Conservation (phyloP, 106 monocot species). For the Triglochin maritima region DNA sequence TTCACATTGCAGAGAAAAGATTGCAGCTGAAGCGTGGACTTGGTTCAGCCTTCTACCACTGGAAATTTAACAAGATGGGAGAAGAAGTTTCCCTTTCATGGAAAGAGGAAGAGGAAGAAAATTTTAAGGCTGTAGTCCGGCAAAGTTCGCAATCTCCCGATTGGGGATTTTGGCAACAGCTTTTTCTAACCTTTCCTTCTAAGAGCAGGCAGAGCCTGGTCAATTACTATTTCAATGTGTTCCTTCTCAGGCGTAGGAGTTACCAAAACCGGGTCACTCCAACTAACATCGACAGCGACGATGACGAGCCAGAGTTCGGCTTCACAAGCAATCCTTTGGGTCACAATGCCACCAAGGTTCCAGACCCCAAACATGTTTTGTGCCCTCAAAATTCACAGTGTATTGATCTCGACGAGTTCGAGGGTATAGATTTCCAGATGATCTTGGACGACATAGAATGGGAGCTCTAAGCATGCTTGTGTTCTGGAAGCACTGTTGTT, state of each 20-base stretch:
- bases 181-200: conserved; percentile 29
- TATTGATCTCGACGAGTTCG: conserved; percentile 37
- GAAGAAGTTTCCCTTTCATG: conserved; percentile 88
- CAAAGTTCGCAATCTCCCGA: conserved; percentile 13
- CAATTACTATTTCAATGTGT: conserved; percentile 94
- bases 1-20: conserved; percentile 77
- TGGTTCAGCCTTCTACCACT: conserved; percentile 42
- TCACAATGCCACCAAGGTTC: conserved; percentile 13
- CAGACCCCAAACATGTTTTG: conserved; percentile 6
- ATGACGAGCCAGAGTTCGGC: conserved; percentile 57
- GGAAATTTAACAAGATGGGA: conserved; percentile 80
- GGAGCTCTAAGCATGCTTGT: background rate
- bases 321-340: conserved; percentile 43
- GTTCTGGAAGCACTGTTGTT: background rate
- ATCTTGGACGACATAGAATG: conserved; percentile 3
- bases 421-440: background rate
- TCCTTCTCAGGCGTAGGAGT: conserved; percentile 47
- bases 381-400: conserved; percentile 64
- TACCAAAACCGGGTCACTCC: conserved; percentile 76
- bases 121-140: conserved; percentile 42
- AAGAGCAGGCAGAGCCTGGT: conserved; percentile 41
- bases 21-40: conserved; percentile 52
- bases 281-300: conserved; percentile 64
- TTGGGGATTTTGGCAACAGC: conserved; percentile 44
- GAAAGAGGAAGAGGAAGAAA: conserved; percentile 60